Conservation (phyloP, 345 rosid species). For the Aquilaria sinensis region DNA sequence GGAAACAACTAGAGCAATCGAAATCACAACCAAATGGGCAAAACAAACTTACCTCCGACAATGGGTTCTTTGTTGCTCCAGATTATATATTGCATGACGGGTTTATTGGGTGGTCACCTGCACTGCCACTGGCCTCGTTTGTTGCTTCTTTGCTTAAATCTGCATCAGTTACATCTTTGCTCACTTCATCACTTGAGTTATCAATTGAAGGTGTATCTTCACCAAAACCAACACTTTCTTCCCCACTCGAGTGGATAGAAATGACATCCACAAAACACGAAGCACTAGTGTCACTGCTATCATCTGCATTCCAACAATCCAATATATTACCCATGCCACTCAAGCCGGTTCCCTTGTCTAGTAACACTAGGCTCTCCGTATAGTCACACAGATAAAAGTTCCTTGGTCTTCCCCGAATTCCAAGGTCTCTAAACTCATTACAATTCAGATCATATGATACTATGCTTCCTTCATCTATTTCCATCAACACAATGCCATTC, state of each 20-base stretch:
- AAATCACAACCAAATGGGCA: too few relatives aligned
- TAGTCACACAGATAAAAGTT: neutral
- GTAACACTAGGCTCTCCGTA: slow-evolving; percentile 7
- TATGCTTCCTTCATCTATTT: neutral
- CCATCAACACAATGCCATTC: neutral
- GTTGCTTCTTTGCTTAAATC: neutral
- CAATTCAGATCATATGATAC: neutral
- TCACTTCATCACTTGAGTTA: too few relatives aligned
- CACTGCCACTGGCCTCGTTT: slow-evolving; percentile 5
- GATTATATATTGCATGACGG: neutral
- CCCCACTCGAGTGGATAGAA: neutral
- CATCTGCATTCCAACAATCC: neutral
- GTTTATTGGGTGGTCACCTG: neutral
- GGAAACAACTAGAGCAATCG: too few relatives aligned
- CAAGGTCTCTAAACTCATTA: neutral
- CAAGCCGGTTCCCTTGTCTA: neutral
- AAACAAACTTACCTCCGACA: too few relatives aligned
- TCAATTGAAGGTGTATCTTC: neutral
- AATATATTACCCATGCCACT: too few relatives aligned
- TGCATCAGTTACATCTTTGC: neutral
- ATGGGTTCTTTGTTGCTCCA: too few relatives aligned
- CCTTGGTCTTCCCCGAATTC: neutral
- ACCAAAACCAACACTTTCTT: neutral
- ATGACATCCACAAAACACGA: neutral
- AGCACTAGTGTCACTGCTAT: neutral